These are phyloP conservation scores for Pulveroboletus sp. DNA, from an alignment of 768 basidiomycete species.

Conservation along the genomic window DNA sequence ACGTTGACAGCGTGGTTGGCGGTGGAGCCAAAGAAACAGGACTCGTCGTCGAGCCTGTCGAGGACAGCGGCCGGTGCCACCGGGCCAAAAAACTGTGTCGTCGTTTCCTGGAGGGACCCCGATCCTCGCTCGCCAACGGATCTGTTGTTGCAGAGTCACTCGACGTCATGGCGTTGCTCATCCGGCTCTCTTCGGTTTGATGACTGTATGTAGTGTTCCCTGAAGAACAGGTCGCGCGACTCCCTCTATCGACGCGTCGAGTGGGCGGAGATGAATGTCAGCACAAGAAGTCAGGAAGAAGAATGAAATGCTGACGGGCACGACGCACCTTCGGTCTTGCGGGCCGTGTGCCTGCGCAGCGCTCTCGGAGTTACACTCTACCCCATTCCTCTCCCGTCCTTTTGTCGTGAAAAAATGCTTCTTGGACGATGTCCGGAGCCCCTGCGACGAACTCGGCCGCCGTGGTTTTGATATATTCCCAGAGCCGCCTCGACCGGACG, in stretches of 20 bases:
- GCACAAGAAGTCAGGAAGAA: too few relatives aligned
- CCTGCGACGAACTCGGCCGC: constrained; percentile 10
- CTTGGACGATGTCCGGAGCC: neutral
- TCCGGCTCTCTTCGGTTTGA: neutral
- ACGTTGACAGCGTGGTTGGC: neutral
- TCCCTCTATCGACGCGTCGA: neutral
- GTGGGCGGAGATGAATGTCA: too few relatives aligned
- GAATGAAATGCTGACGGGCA: too few relatives aligned
- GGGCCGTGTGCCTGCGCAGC: neutral
- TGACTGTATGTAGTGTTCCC: neutral
- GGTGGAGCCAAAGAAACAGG: neutral
- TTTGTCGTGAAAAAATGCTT: constrained; percentile 13
- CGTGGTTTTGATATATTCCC: constrained; percentile 22
- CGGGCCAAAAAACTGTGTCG: neutral
- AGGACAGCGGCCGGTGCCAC: neutral
- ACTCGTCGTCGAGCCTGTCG: neutral
- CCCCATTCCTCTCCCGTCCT: constrained; percentile 4
- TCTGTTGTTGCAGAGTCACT: constrained; percentile 1
- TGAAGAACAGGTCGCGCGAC: constrained; percentile 13
- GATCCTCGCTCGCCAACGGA: neutral
- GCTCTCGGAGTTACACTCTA: neutral
- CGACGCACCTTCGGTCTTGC: constrained; percentile 6
- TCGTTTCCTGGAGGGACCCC: neutral
- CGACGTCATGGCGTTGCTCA: constrained; percentile 2
- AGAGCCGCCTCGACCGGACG: constrained; percentile 26